Evolutionary conservation across 1,284 basidiomycete genomes (phyloP).

Genomic region (Cutaneotrichosporon sp.): DNA sequence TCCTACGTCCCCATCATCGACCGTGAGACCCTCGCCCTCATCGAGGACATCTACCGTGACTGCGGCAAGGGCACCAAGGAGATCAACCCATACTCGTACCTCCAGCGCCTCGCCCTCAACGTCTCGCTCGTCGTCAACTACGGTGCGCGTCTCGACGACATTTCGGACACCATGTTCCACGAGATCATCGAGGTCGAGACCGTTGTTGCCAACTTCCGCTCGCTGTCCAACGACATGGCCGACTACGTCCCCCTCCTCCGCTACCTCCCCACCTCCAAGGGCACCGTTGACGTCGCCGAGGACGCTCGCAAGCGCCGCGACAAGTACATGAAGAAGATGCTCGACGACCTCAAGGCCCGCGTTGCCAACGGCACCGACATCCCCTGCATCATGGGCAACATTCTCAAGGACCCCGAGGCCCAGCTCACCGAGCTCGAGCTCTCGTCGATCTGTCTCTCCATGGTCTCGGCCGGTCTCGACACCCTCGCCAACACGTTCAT

Average conservation of each 20-base stretch:
- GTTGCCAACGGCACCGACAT: conserved; percentile 23
- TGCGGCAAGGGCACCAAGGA: conserved; percentile 19
- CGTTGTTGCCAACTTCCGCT: conserved; percentile 20
- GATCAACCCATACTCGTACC: conserved; percentile 22
- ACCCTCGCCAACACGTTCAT: conserved; percentile 27
- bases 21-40: conserved; percentile 24
- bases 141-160: conserved; percentile 19
- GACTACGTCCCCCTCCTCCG: conserved; percentile 27
- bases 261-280: conserved; percentile 10
- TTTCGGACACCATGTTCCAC: conserved; percentile 18
- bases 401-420: conserved; percentile 28
- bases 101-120: conserved; percentile 25
- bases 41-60: conserved; percentile 24
- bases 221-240: conserved; percentile 14
- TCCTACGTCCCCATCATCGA: conserved; percentile 26
- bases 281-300: conserved; percentile 1
- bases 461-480: conserved; percentile 29
- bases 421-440: conserved; percentile 23
- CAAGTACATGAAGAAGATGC: conserved; percentile 24
- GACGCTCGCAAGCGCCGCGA: conserved; percentile 20
- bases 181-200: conserved; percentile 26
- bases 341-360: conserved; percentile 23
- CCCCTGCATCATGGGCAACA: conserved; percentile 25
- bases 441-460: conserved; percentile 27
- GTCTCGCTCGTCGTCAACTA: conserved; percentile 26